Base-by-base conservation (phyloP, 2,329 filamentous ascomycete species). In the Phaeosphaeriaceae sp. region DNA sequence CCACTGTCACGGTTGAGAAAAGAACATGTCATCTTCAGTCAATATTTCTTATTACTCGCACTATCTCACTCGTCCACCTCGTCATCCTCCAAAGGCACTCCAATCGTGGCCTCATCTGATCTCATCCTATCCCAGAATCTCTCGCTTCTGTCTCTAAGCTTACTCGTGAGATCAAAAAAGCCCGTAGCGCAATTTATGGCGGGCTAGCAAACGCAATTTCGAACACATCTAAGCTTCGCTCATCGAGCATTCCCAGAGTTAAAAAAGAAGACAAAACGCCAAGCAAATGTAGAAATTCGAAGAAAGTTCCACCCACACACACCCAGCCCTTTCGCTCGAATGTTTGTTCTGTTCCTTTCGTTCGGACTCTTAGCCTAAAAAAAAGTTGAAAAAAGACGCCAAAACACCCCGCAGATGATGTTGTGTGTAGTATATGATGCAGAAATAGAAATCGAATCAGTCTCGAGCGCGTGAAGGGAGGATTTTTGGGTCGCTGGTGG, bases 371-470 rank as follows among this genome's bases (percentile, higher is more conserved):
- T 13, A 47, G 7, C 27, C 48, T 46, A 33, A 57, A 53, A 15
- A 15, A 13, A 36, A 13, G 11, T 36, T 5, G 31, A 52, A 56
- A 57, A 17, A 49, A 54, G 61, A 63, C 57, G 55, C 61, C 61
- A 42, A 50, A 55, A 65, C 59, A 56, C 59, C 61, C 64, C 55
- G 58, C 61, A 65, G 48, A 67, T 67, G 63, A 60, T 58, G 36
- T 58, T 58, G 36, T 58, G 56, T 57, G 55, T 61, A 58, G 36
- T 49, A 40, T 46, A 45, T 53, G 40, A 57, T 50, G 45, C 46
- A 57, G 40, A 24, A 44, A 47, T 47, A 20, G 20, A 24, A 52
- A 33, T 11, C 24, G 27, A 48, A 48, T 41, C 51, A 47, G 49
- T 54, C 46, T 50, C 21, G 31, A 46, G 47, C 41, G 17, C 40